Evolutionary conservation across 495 filamentous ascomycete genomes (phyloP).

Genomic region (Xylaria cubensis): DNA sequence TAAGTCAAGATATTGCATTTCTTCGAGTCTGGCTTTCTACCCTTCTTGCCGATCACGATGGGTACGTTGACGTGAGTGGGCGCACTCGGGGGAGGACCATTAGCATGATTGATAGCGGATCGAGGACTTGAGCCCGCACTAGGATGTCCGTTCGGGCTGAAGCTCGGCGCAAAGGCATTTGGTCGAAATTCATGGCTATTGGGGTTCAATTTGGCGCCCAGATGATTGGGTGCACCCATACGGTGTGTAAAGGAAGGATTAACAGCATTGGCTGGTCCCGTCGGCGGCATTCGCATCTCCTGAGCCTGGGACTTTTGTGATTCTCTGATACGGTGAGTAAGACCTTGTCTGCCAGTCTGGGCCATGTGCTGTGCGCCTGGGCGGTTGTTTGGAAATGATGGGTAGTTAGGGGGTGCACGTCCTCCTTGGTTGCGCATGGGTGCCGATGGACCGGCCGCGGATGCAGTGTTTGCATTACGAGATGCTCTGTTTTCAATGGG

Average conservation of each 20-base stretch:
- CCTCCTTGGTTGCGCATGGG: constrained; percentile 33
- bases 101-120: constrained; percentile 55
- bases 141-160: constrained; percentile 71
- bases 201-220: constrained; percentile 77
- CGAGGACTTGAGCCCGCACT: constrained; percentile 71
- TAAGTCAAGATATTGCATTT: constrained; percentile 65
- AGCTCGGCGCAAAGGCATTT: constrained; percentile 76
- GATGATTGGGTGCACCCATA: constrained; percentile 52
- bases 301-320: constrained; percentile 51
- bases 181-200: constrained; percentile 85
- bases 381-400: constrained; percentile 43
- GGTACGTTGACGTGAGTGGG: constrained; percentile 37
- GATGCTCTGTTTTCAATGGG: constrained; percentile 38
- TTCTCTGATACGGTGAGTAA: constrained; percentile 55
- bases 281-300: constrained; percentile 58
- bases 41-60: constrained; percentile 65
- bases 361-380: constrained; percentile 45
- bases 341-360: constrained; percentile 41
- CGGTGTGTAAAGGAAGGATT: constrained; percentile 57
- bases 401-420: constrained; percentile 32
- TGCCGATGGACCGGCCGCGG: constrained; percentile 40
- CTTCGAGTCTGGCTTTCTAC: constrained; percentile 62
- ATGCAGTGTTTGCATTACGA: constrained; percentile 30
- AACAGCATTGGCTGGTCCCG: constrained; percentile 56
- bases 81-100: constrained; percentile 44